These are phyloP conservation scores for Peronospora tabacina DNA, from an alignment of 352 stramenopile genomes.

Conservation along the genomic window DNA sequence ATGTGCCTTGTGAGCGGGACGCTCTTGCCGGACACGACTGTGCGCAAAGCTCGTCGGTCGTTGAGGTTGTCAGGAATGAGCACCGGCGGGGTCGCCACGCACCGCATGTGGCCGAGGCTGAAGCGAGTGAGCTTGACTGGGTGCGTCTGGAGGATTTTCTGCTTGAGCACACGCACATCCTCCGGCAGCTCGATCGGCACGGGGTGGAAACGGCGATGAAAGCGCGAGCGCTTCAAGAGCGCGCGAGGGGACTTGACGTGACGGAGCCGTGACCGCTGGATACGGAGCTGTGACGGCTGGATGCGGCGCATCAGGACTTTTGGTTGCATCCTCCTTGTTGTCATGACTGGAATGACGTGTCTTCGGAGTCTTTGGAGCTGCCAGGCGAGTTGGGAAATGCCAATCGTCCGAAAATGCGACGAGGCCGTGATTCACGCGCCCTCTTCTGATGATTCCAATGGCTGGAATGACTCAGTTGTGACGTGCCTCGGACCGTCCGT, in stretches of 20 bases:
- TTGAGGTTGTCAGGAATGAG: conserved; percentile 38
- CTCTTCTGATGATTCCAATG: conserved; percentile 1
- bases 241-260: conserved; percentile 17
- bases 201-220: conserved; percentile 16
- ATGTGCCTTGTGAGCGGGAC: conserved; percentile 44
- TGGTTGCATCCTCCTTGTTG: conserved; percentile 27
- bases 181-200: conserved; percentile 25
- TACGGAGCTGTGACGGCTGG: neutral
- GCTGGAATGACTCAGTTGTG: conserved; percentile 1
- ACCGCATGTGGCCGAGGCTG: conserved; percentile 43
- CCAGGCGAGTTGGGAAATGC: conserved; percentile 27
- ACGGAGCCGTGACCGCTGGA: conserved; percentile 22
- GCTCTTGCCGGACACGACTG: conserved; percentile 37
- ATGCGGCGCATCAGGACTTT: conserved; percentile 14
- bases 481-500: neutral
- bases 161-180: conserved; percentile 40
- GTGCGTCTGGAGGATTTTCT: conserved; percentile 39
- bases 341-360: neutral
- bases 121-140: conserved; percentile 41
- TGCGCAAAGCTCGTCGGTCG: conserved; percentile 26
- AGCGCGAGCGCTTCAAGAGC: conserved; percentile 23
- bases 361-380: neutral
- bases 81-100: conserved; percentile 40
- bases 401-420: conserved; percentile 28
- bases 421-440: conserved; percentile 13